phyloP scores from a whole-genome alignment of 495 filamentous ascomycete genomes.

The Penicillium argentinense region DNA sequence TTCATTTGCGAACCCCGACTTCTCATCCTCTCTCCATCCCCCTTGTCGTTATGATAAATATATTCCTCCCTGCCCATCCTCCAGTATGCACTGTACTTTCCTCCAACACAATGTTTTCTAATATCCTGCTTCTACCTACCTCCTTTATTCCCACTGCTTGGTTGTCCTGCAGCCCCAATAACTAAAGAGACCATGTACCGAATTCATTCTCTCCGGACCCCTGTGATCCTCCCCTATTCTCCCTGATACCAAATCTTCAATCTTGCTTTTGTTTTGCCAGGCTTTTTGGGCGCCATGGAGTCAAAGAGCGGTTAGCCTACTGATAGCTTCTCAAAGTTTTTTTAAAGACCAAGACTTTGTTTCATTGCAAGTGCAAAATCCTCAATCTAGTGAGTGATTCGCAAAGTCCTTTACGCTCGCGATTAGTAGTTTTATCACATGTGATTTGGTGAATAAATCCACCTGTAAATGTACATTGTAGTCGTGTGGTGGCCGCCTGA shows the following conservation, averaged over 20 bases:
- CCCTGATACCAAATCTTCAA: slow-evolving; percentile 30
- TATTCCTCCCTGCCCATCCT: slow-evolving; percentile 23
- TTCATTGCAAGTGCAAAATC: neutral
- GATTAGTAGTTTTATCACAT: too few species aligned
- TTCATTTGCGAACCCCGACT: slow-evolving; percentile 2
- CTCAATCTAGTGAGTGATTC: too few species aligned
- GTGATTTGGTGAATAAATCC: too few species aligned
- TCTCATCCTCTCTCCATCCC: slow-evolving; percentile 15
- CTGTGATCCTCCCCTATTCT: slow-evolving; percentile 7
- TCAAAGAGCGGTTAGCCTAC: slow-evolving; percentile 39
- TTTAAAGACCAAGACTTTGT: neutral
- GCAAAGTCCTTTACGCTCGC: too few species aligned
- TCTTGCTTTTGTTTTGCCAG: slow-evolving; percentile 43
- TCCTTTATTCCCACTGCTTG: neutral
- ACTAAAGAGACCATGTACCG: slow-evolving; percentile 8
- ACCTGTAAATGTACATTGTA: too few species aligned
- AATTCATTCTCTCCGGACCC: slow-evolving; percentile 4
- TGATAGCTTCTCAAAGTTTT: slow-evolving; percentile 3
- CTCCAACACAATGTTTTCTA: slow-evolving; percentile 14
- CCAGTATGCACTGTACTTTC: slow-evolving; percentile 16
- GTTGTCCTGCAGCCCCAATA: slow-evolving; percentile 1
- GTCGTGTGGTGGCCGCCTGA: too few species aligned
- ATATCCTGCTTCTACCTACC: slow-evolving; percentile 14
- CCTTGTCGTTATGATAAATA: slow-evolving; percentile 34
- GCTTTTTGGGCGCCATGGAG: slow-evolving; percentile 5